Base-by-base conservation (phyloP, 163 green algal species). In the Prototheca cutis region DNA sequence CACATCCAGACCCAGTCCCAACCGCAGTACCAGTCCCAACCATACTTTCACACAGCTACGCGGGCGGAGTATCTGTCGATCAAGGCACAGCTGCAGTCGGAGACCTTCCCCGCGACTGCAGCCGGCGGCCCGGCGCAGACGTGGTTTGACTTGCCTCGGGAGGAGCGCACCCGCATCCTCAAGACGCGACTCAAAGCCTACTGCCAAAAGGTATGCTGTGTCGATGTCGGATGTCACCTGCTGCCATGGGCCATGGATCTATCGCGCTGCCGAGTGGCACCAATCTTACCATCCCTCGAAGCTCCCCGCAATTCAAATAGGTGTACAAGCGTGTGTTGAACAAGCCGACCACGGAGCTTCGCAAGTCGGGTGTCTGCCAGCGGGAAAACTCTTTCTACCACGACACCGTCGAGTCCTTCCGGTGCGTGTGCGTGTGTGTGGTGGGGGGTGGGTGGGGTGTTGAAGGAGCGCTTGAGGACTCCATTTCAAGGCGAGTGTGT, bases 381-480 rank as follows among this genome's bases (percentile, higher is more conserved):
- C 73, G 88, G 3, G 93, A 98, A 75, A 98, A 98, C 71, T 60
- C 80, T 30, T 98, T 99, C 75, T 99, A 98, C 68, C 83, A 97
- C 30, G 87, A 89, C 72, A 93, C 84, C 17, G 87, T 94, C 40
- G 66, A 75, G 24, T 67, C 70, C 23, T 85, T 85, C 65, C 45
- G 76, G 63, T 31, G 29, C 5, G 48, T 54, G 47, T 15, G n/a
- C n/a, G n/a, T n/a, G n/a, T n/a, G n/a, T n/a, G n/a, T n/a, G n/a
- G n/a, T n/a, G n/a, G n/a, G n/a, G n/a, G n/a, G n/a, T n/a, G n/a
- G n/a, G n/a, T n/a, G n/a, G n/a, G n/a, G n/a, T n/a, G n/a, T n/a
- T n/a, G n/a, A n/a, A n/a, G n/a, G n/a, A n/a, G n/a, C n/a, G n/a
- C n/a, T n/a, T n/a, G n/a, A n/a, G n/a, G n/a, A n/a, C n/a, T n/a